These are phyloP conservation scores for Graphilbum sp. DNA, from an alignment of 2,329 filamentous ascomycete genomes.

Conservation along the genomic window DNA sequence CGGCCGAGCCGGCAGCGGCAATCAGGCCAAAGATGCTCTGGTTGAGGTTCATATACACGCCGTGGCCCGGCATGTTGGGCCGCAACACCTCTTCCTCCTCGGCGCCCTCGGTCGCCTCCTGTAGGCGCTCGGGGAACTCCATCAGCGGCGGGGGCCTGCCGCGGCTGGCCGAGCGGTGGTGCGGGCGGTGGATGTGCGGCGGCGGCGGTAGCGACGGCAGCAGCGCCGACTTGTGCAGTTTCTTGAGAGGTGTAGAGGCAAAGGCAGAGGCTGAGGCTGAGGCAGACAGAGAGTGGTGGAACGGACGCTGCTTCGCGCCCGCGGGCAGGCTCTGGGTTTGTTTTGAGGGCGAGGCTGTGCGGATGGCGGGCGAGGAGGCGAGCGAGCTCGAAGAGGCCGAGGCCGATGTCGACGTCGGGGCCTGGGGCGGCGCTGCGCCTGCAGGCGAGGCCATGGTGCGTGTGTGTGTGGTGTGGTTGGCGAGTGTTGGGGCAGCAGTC, in stretches of 20 bases:
- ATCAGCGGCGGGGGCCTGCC: conserved; percentile 18
- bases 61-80: conserved; percentile 24
- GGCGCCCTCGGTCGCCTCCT: conserved; percentile 29
- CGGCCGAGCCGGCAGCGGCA: conserved; percentile 67
- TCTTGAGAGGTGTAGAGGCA: no score
- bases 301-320: no score
- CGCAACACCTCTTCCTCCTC: conserved; percentile 30
- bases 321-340: not conserved
- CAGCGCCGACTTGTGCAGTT: not conserved
- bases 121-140: conserved; percentile 37
- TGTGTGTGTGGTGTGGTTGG: no score
- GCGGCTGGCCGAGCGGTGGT: conserved; percentile 21
- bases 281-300: no score
- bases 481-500: no score
- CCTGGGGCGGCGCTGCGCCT: no score
- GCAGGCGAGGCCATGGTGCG: no score
- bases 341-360: not conserved
- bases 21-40: conserved; percentile 91
- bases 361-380: no score
- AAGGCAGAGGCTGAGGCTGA: not conserved
- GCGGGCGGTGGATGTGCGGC: conserved; percentile 25
- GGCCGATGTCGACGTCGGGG: no score
- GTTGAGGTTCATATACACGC: conserved; percentile 61
- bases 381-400: no score
- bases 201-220: not conserved